phyloP scores from a whole-genome alignment of 805 yeast species.

The Candida piceae region DNA sequence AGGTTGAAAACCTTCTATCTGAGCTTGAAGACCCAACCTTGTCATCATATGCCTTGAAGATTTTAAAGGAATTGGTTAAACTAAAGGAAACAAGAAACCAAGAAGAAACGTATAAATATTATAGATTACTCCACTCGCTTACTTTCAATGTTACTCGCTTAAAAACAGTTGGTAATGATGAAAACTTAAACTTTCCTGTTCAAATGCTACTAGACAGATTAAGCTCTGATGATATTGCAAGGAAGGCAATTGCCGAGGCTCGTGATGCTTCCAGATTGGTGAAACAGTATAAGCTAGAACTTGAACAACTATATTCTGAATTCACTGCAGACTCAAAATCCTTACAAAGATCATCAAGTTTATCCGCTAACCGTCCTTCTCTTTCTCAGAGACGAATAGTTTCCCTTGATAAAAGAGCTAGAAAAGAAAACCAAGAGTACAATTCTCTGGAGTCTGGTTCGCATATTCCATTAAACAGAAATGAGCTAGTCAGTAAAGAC shows the following conservation, averaged over 20 bases:
- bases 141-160: slow-evolving; percentile 10
- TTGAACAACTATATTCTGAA: background rate
- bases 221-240: slow-evolving; percentile 39
- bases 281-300: slow-evolving; percentile 4
- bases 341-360: too few species aligned
- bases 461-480: too few species aligned
- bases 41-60: slow-evolving; percentile 2
- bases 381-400: too few species aligned
- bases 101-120: slow-evolving; percentile 6
- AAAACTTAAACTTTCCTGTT: slow-evolving; percentile 10
- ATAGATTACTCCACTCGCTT: slow-evolving; percentile 8
- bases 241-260: slow-evolving; percentile 56
- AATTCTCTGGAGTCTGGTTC: too few species aligned
- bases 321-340: too few species aligned
- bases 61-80: slow-evolving; percentile 9
- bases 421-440: too few species aligned
- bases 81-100: slow-evolving; percentile 7
- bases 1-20: slow-evolving; percentile 25
- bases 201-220: slow-evolving; percentile 16
- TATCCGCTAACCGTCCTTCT: too few species aligned
- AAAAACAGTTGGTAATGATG: slow-evolving; percentile 5
- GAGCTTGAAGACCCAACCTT: slow-evolving; percentile 10
- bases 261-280: slow-evolving; percentile 41
- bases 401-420: too few species aligned
- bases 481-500: too few species aligned